A percentile compares a stretch with the other conserved stretches of the same genome.
phyloP scores from a whole-genome alignment of 306 rosid species.

The Prunus salicina region DNA sequence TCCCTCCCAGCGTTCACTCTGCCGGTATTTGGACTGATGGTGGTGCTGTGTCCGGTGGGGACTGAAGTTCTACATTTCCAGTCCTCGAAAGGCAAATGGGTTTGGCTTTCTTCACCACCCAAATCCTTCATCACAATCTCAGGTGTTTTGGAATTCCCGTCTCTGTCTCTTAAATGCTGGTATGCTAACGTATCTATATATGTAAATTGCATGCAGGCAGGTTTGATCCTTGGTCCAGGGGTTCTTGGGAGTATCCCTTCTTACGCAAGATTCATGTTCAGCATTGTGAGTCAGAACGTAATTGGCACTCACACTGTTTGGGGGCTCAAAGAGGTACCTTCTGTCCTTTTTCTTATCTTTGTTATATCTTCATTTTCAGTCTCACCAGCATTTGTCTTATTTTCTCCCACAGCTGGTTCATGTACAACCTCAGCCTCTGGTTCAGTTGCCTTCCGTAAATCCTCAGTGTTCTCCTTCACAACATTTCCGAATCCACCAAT shows the following conservation, averaged over 20 bases:
- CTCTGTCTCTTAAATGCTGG: slow-evolving; percentile 3
- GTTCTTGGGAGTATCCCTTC: not conserved
- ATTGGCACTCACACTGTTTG: not conserved
- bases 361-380: too few relatives aligned
- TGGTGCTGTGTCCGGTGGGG: not conserved
- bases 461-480: too few relatives aligned
- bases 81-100: not conserved
- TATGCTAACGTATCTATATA: too few relatives aligned
- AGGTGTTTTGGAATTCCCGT: not conserved
- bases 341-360: too few relatives aligned
- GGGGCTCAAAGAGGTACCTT: not conserved
- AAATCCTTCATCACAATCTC: not conserved
- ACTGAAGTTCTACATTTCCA: not conserved
- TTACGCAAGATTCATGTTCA: not conserved
- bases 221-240: not conserved
- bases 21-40: not conserved
- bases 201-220: not conserved
- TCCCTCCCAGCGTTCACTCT: not conserved
- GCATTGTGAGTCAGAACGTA: not conserved
- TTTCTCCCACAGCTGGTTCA: too few relatives aligned
- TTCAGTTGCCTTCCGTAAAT: too few relatives aligned
- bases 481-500: too few relatives aligned
- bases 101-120: not conserved
- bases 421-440: too few relatives aligned
- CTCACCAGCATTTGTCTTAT: too few relatives aligned